Base-by-base conservation (phyloP, 1,139 yeast species). In the Saccharomyces hybrid region DNA sequence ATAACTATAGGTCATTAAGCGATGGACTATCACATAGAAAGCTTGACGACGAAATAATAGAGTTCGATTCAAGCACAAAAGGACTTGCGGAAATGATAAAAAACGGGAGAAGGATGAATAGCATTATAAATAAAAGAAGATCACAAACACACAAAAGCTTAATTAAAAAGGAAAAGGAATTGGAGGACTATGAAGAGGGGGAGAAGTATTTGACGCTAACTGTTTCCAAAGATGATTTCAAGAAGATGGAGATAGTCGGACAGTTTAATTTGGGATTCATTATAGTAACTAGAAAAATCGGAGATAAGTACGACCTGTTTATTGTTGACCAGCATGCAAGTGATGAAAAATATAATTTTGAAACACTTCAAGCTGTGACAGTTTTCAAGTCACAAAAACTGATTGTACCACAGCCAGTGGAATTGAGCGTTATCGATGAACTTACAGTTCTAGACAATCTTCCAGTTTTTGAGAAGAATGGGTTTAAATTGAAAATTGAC, bases 271-370 rank as follows among this genome's bases (percentile, higher is more conserved):
- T 87, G 28, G 99, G 99, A 0, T 93, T 93, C 64, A 88, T 93
- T 20, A 71, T 93, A 32, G 95, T 88, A 0, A 79, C 82, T 1
- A 73, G 79, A 53, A 59, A 64, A n/a, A 61, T 64, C 2, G 68
- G 70, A n/a, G 63, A 63, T 16, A 70, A 70, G 11, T 71, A 72
- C 46, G 89, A 88, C 65, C 67, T 93, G 47, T 90, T 93, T 63
- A 91, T 93, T 48, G 79, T 93, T 51, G 99, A 93, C 68, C 99
- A 93, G 70, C 99, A 93, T 72, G 99, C 99, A 0, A 88, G 96
- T 59, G 99, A 93, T 71, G 99, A 93, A 66, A 93, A 90, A 64
- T 88, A 65, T 71, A 93, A 93, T 68, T 93, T 88, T 73, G 99
- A 95, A 67, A 75, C 74, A 52, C 72, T 89, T 16, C 82, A 80